These are phyloP conservation scores for Wolfiporia cocos DNA, from an alignment of 1,284 basidiomycete genomes.

Conservation along the genomic window DNA sequence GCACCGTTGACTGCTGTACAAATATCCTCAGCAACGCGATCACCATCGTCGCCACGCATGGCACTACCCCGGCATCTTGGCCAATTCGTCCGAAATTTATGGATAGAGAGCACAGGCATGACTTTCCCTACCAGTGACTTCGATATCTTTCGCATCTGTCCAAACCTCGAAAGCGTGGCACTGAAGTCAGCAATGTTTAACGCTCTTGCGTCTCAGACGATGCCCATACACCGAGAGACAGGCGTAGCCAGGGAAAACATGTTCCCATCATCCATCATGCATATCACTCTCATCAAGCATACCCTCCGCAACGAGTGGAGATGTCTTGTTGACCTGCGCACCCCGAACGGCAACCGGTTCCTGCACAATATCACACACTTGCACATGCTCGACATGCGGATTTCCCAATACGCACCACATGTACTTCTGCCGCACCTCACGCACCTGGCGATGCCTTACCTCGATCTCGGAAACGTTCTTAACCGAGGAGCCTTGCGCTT, in stretches of 20 bases:
- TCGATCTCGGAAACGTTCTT: constrained; percentile 18
- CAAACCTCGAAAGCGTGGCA: constrained; percentile 20
- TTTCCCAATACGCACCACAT: constrained; percentile 19
- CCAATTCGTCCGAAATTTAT: constrained; percentile 19
- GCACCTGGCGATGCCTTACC: constrained; percentile 22
- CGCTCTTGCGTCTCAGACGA: constrained; percentile 15
- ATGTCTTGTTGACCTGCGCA: constrained; percentile 13
- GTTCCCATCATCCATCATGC: constrained; percentile 11
- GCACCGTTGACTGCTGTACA: constrained; percentile 9
- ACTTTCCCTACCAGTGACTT: constrained; percentile 14
- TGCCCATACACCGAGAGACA: too few species aligned
- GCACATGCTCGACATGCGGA: constrained; percentile 18
- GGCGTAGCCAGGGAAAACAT: constrained; percentile 5
- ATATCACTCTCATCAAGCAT: constrained; percentile 20
- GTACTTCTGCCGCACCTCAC: constrained; percentile 22
- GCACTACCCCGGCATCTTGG: constrained; percentile 13
- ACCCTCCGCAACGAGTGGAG: constrained; percentile 22
- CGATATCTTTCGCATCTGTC: constrained; percentile 16
- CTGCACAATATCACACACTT: constrained; percentile 23
- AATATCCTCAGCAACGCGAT: constrained; percentile 8
- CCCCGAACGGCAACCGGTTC: constrained; percentile 11
- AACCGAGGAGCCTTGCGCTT: constrained; percentile 13
- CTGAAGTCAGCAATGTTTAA: constrained; percentile 14
- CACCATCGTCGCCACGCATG: constrained; percentile 3
- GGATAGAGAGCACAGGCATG: constrained; percentile 20